Evolutionary conservation across 1,139 yeast genomes (phyloP), one percentile per base, ranked within the genome.

Genomic region (Kodamaea derodonti): DNA sequence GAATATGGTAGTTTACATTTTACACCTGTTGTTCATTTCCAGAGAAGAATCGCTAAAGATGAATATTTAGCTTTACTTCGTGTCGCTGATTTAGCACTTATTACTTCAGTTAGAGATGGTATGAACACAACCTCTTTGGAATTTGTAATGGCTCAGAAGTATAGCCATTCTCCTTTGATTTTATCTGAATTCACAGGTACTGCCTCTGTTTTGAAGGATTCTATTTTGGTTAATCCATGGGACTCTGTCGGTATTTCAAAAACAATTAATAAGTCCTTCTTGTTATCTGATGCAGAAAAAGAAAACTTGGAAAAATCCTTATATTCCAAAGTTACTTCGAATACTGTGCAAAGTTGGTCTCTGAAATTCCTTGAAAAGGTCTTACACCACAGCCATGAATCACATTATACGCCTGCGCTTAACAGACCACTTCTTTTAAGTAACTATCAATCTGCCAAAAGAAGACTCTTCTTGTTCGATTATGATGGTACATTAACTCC

Each of bases 401-500:
- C 65, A 12, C 78, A 76, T 46, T 75, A 80, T 42, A 92, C 97
- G 0, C 97, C 98, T 1, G 82, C 92, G 18, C 70, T 92, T 48
- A 87, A 90, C 54, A 69, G 86, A 40, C 90, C 94, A 2, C 56
- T 72, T 14, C 59, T 84, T 38, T 63, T 85, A 45, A 66, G 71
- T 22, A 72, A 75, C 36, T 92, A 86, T 58, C 58, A 72, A 31
- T 49, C 60, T 14, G 78, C 97, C 1, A 44, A 74, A 20, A 72
- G 84, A 50, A 74, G 98, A 41, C 63, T 92, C 41, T 88, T 92
- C 49, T 61, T 92, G 48, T 90, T 94, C 62, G 99, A 92, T 60
- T 92, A 92, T 55, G 99, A 92, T 57, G 99, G 99, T 20, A 92
- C 99, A 0, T 70, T 92, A 48, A 86, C 97, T 0, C 97, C 97